A percentile compares a stretch with the other conserved stretches of the same genome.
These are phyloP conservation scores for Moricandia arvensis DNA, from an alignment of 345 rosid genomes.

Conservation along the genomic window DNA sequence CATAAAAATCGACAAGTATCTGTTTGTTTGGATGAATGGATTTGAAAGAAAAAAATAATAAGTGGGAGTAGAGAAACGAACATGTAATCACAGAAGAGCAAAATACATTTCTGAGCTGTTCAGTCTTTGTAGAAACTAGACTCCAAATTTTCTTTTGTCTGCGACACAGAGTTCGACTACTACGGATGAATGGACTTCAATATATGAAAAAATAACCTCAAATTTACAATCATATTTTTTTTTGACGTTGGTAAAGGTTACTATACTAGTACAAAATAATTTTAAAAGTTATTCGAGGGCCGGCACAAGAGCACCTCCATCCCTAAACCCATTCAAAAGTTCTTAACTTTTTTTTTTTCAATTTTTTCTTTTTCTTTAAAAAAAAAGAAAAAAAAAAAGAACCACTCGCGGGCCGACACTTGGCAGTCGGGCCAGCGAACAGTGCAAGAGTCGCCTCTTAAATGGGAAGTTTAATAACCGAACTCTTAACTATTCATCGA, in stretches of 20 bases:
- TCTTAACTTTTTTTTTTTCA: no score
- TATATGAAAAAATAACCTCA: neutral
- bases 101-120: slow-evolving; percentile 20
- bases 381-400: no score
- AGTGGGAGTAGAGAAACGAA: neutral
- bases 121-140: slow-evolving; percentile 1
- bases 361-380: no score
- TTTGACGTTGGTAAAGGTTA: slow-evolving; percentile 3
- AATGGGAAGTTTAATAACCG: no score
- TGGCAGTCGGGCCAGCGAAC: no score
- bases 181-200: neutral
- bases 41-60: no score
- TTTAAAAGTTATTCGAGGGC: neutral
- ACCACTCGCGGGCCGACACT: no score
- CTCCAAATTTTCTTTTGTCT: neutral
- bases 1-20: neutral
- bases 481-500: no score
- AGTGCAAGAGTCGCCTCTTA: no score
- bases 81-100: slow-evolving; percentile 27
- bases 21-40: neutral
- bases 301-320: no score
- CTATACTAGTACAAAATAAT: neutral
- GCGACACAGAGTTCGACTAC: neutral
- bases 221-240: neutral
- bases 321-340: no score